A percentile compares a stretch with the other conserved stretches of the same genome.
phyloP scores from a whole-genome alignment of 2,329 filamentous ascomycete genomes.

The Fonsecaea pugnacius region DNA sequence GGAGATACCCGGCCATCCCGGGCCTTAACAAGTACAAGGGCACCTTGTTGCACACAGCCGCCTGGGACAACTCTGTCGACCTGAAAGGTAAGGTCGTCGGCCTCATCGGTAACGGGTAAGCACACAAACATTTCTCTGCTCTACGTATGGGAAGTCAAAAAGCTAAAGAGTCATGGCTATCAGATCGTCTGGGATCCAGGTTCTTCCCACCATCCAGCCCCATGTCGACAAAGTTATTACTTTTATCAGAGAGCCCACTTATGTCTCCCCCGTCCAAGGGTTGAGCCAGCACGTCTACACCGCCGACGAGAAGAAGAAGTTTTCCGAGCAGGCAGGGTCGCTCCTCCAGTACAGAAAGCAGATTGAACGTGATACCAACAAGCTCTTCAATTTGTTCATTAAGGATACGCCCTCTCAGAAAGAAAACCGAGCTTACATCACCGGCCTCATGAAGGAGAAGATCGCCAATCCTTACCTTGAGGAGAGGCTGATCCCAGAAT shows the following conservation, averaged over 20 bases:
- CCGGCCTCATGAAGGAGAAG: conserved; percentile 35
- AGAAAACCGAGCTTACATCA: conserved; percentile 24
- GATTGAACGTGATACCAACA: conserved; percentile 34
- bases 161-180: conserved; percentile 18
- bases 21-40: conserved; percentile 39
- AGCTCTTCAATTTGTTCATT: conserved; percentile 32
- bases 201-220: conserved; percentile 43
- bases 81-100: conserved; percentile 35
- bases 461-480: conserved; percentile 31
- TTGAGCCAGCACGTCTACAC: conserved; percentile 37
- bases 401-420: conserved; percentile 25
- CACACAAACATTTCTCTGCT: background rate
- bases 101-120: conserved; percentile 38
- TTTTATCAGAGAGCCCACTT: conserved; percentile 35
- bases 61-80: conserved; percentile 42
- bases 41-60: conserved; percentile 38
- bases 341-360: conserved; percentile 29
- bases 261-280: conserved; percentile 26
- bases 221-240: conserved; percentile 41
- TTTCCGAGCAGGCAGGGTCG: conserved; percentile 32
- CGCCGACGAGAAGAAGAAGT: conserved; percentile 27
- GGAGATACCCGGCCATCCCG: conserved; percentile 44
- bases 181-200: conserved; percentile 49
- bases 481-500: conserved; percentile 35
- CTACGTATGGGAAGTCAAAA: conserved; percentile 31